Evolutionary conservation across 352 stramenopile species (phyloP).

Genomic region (Globisporangium middletonii): DNA sequence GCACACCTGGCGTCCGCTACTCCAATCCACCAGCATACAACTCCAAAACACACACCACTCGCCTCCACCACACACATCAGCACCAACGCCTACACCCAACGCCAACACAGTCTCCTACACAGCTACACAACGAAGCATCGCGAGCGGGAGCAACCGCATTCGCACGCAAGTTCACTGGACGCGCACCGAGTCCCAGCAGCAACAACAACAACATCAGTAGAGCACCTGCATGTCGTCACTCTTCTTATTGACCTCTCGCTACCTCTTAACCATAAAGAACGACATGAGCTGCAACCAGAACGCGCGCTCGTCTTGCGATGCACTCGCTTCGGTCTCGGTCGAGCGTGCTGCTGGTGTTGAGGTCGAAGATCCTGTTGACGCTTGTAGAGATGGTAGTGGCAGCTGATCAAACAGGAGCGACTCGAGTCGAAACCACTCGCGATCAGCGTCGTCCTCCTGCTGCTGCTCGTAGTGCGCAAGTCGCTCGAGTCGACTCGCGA

Average conservation of each 20-base stretch:
- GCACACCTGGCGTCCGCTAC: no score
- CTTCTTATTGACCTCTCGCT: neutral
- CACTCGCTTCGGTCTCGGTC: neutral
- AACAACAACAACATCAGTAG: neutral
- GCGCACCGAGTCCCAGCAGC: neutral
- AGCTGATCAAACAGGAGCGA: no score
- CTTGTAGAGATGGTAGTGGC: neutral
- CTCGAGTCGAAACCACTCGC: neutral
- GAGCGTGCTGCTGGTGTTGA: neutral
- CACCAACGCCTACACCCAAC: no score
- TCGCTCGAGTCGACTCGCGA: neutral
- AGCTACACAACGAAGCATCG: no score
- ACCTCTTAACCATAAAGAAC: conserved; percentile 33
- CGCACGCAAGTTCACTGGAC: no score
- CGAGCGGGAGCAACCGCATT: no score
- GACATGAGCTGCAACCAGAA: conserved; percentile 59
- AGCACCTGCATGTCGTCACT: neutral
- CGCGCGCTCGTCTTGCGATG: conserved; percentile 21
- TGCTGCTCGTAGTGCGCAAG: neutral
- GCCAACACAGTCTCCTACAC: no score
- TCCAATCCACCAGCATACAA: no score
- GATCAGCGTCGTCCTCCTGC: neutral
- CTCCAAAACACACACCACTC: no score
- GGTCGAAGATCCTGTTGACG: neutral
- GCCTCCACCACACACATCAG: no score